Evolutionary conservation across 2,329 filamentous ascomycete genomes (phyloP).

Genomic region (Talaromyces albobiverticillius): DNA sequence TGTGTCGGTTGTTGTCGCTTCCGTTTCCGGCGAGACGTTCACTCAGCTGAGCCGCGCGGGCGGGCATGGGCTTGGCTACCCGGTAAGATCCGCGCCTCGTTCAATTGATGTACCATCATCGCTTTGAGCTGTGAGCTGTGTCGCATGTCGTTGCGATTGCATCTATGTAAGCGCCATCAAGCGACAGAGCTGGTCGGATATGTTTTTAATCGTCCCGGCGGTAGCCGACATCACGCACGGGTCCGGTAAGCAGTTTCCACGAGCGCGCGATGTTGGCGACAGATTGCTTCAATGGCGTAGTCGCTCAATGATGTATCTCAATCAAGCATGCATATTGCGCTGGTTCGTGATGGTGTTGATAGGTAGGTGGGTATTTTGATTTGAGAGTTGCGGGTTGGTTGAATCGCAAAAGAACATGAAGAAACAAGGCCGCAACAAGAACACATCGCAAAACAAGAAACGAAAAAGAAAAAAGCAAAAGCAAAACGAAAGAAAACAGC

Average conservation of each 20-base stretch:
- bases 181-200: neutral
- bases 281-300: neutral
- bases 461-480: neutral
- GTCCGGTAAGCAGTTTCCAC: neutral
- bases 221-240: neutral
- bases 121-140: neutral
- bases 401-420: neutral
- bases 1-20: conserved; percentile 16
- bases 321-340: neutral
- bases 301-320: neutral
- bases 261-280: neutral
- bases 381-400: too few species aligned
- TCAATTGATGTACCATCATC: neutral
- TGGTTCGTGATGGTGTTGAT: neutral
- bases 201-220: neutral
- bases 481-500: neutral
- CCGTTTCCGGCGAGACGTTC: conserved; percentile 13
- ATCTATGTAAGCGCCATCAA: neutral
- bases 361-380: too few species aligned
- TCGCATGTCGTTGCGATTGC: neutral
- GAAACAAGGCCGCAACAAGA: neutral
- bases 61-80: conserved; percentile 10
- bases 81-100: conserved; percentile 9
- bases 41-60: neutral
- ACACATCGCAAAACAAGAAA: neutral